Evolutionary conservation across 2,329 filamentous ascomycete species (phyloP), one percentile per base, ranked within the genome.

Genomic region (Lanzia echinophila): DNA sequence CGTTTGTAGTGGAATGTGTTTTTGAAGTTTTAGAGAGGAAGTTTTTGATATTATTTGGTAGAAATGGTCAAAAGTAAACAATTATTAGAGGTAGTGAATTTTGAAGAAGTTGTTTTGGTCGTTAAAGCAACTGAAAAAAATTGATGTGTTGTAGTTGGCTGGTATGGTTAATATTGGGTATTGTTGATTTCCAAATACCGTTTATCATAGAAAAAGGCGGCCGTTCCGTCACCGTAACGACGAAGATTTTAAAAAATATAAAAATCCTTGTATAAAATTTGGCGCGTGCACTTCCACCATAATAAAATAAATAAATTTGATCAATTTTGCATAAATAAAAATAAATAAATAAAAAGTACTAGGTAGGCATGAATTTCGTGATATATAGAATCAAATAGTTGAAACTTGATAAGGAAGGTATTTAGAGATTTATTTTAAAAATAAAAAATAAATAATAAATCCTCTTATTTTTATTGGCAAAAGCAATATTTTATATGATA

Each of bases 171-270:
- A 31, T 45, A 3, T 42, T 24, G 17, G 24, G 24, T 28, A 17
- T 47, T 48, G 44, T 53, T 53, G 50, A 53, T 38, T 24, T 32
- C 24, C 12, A 44, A 44, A 51, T 44, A 44, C 32, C 19, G 17
- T 22, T 11, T n/a, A 28, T 42, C 36, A 19, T 17, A 34, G 19
- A 28, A 28, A 28, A 28, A 28, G 24, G 24, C 24, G 24, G 33
- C 22, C 22, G 43, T 24, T 46, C 50, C 50, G 45, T 54, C 33
- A 31, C 42, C 50, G 34, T 42, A 47, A 53, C 19, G 44, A 53
- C 50, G 15, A 46, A 17, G 17, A 48, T 34, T 47, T 41, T 6
- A 39, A 19, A 39, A 19, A 41, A n/a, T 15, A n/a, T n/a, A n/a
- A n/a, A n/a, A 22, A 52, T 8, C 50, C 34, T 34, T 42, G 43